Base-by-base conservation (phyloP, 2,329 filamentous ascomycete genomes). In the Fusarium goolgardi region DNA sequence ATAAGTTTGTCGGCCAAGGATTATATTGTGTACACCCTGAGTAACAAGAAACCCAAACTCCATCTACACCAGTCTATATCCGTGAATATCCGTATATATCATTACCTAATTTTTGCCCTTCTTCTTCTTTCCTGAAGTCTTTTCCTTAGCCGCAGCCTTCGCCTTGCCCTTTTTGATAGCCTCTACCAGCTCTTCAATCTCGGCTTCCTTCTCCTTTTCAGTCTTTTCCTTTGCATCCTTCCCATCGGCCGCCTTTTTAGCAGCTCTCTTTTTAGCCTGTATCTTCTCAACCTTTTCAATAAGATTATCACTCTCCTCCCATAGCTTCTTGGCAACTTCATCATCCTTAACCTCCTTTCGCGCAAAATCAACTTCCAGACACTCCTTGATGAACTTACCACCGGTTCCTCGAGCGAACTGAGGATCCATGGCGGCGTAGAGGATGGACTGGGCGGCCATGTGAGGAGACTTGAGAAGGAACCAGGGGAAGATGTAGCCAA, bases 311-410 rank as follows among this genome's bases (percentile, higher is more conserved):
- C 92, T 97, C 60, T 92, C 89, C 75, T 96, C 88, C 95, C 95
- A 99, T 18, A 99, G 82, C 77, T 90, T 88, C 85, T 96, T 94
- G 60, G 93, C 94, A 31, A 92, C 81, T 21, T 86, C 86, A 68
- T 96, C 94, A 75, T 97, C 91, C 68, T 86, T 85, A 44, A 97
- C 84, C 73, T 97, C 94, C 27, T 81, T 83, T 54, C 92, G 85
- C 27, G 90, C 85, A 77, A 88, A 91, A 65, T 91, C 87, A 20
- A 94, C 85, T 75, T 93, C 87, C 71, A 87, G 88, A 76, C 95
- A 98, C 78, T 98, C 96, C 79, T 97, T 98, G 76, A 99, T 85
- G 49, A 96, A 76, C 75, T 86, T 90, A 0, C 90, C 92, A 11
- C 92, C 92, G 1, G 79, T 74, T 2, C 85, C 88, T 34, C 89